Evolutionary conservation across 2,329 filamentous ascomycete genomes (phyloP), one percentile per base, ranked within the genome.

Genomic region (Corinectria fuckeliana): DNA sequence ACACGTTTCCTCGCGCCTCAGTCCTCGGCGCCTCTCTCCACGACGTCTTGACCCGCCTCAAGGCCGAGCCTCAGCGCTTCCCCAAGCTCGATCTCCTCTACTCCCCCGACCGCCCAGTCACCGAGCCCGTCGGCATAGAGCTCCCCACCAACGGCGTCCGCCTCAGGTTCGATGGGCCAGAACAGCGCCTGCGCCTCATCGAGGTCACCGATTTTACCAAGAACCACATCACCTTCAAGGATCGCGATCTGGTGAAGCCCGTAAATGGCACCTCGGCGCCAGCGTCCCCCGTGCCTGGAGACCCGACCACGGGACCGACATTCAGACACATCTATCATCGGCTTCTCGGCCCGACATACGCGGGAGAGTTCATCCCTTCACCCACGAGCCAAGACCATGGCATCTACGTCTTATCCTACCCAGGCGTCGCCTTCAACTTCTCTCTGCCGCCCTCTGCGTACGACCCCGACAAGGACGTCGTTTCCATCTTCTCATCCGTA

Each of bases 291-390:
- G 56, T 68, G 3, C 71, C 71, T 0, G 75, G 74, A 6, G 74
- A 75, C 47, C 71, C 73, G 0, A 66, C 75, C 2, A 60, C 65
- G 1, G 92, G 92, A 0, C 93, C 93, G 4, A 90, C 86, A 14
- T 97, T 97, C 74, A 85, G 90, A 60, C 92, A 96, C 75, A 89
- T 99, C 66, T 99, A 98, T 74, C 92, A 96, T 70, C 88, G 91
- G 52, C 82, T 97, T n/a, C 88, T 99, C 63, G 95, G 95, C 0
- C 93, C 93, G 16, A 96, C 94, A 0, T 98, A 96, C 74, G 91
- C 91, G 1, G 95, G 95, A 63, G 95, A 99, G 80, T 99, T 94
- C 71, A 84, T 97, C 34, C 84, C 89, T 8, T 87, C 91, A 1
- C 71, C 80, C 1, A 81, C 80, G 3, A 77, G 81, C 32, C 78